Base-by-base conservation (phyloP, 306 rosid genomes). In the Cucumis melo region DNA sequence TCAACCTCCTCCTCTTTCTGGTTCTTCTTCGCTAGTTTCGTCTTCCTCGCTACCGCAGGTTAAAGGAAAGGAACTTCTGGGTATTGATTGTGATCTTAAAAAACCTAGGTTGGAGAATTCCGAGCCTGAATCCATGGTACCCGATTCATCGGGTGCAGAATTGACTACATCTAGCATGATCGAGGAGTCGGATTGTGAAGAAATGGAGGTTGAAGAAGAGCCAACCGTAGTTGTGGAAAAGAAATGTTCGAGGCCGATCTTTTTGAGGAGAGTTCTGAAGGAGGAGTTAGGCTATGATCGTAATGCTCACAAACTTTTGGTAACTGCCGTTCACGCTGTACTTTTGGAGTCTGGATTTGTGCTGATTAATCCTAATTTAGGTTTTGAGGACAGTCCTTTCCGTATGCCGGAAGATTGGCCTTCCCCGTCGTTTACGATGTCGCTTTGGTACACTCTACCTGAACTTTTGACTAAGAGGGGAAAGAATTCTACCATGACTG, bases 301-400 rank as follows among this genome's bases (percentile, higher is more conserved):
- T 16, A 77, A 48, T 46, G 85, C 84, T 81, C 87, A 78, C 56
- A 87, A 80, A 80, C 62, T 87, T 0, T 60, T 90, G 78, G 82
- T 90, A 13, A 64, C 77, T 55, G 84, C 86, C 1, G 90, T 94
- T 48, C 96, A 94, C 67, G 90, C 85, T 0, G 88, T 90, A 62
- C 65, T 94, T 48, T 76, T 88, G 39, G 98, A 94, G 79, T 91
- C 93, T 21, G 96, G 97, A 20, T 87, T 94, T 50, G 87, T 90
- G 36, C 77, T 77, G 36, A 81, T 79, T 16, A 88, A 86, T 75
- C 62, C 80, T 3, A 73, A 78, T 63, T 84, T 88, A 3, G 85
- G 87, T 73, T 41, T 17, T 64, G 82, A 56, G 60, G 71, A 75
- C 23, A 68, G 64, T 57, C 60, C 66, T 66, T 77, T 83, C 27